Base-by-base conservation (phyloP, 257 asterid genomes). In the Osmanthus fragrans region DNA sequence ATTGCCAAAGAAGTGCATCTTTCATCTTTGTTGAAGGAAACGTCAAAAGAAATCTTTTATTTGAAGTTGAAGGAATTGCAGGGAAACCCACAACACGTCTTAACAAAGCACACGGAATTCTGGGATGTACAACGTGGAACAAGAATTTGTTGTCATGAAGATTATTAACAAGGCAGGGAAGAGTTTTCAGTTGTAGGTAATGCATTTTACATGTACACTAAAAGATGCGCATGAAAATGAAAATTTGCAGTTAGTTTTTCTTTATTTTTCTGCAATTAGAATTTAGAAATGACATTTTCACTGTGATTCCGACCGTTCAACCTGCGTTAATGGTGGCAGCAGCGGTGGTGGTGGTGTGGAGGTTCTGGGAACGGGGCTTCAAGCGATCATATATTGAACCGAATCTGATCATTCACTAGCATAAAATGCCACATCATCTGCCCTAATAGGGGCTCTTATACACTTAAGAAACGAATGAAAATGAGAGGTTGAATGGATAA, bases 111-210 rank as follows among this genome's bases (percentile, higher is more conserved):
- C 82, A 81, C 73, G 87, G 80, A 80, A 66, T 21, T 66, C 39
- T 77, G 84, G 51, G 86, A 70, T 2, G 42, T 72, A 82, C 42
- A 70, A 71, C 30, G 30, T 74, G 45, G 78, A 54, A 30, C 73
- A 63, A 69, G 49, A 64, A 23, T 11, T 23, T 30, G 83, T 36
- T 36, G 72, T 47, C 64, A 29, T 34, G 63, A 39, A 42, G 49
- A 51, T 58, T 70, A 75, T 84, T 49, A 60, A 81, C 75, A 80
- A 77, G 80, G 89, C 86, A 76, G 76, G 87, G 85, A 79, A 77
- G 85, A 82, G 76, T 60, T 84, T 74, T 81, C 82, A 79, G 87
- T 71, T 80, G 84, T 84, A 75, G 88, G 86, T 85, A 82, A 78
- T 71, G 73, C 80, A 7, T 73, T 82, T 60, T 83, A 45, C 79